These are phyloP conservation scores for thale cress (Arabidopsis thaliana) DNA, from an alignment of 345 rosid species.

Conservation along the genomic window DNA sequence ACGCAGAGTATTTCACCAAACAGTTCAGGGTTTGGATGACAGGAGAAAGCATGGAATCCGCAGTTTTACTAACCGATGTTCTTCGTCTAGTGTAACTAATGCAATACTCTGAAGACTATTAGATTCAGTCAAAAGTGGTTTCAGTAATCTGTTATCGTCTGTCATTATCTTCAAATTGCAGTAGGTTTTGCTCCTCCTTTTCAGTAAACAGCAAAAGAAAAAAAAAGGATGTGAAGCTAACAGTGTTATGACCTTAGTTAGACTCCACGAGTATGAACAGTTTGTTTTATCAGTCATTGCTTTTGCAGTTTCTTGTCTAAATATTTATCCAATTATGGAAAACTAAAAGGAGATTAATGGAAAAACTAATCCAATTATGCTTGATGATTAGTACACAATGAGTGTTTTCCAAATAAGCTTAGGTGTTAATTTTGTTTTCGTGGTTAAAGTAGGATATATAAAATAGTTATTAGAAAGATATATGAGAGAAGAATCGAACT, in stretches of 20 bases:
- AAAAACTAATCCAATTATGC: neutral
- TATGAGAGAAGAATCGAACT: neutral
- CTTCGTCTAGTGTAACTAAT: constrained; percentile 34
- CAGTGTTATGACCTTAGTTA: neutral
- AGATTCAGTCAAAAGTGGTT: constrained; percentile 24
- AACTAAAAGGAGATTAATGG: neutral
- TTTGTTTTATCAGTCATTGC: constrained; percentile 24
- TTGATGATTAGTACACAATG: neutral
- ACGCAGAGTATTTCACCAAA: constrained; percentile 53
- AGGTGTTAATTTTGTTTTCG: neutral
- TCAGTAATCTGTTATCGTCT: constrained; percentile 4
- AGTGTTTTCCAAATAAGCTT: constrained; percentile 16
- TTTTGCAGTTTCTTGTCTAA: neutral
- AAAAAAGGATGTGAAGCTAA: constrained; percentile 26
- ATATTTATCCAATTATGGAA: neutral
- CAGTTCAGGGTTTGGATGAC: constrained; percentile 76
- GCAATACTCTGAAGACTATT: constrained; percentile 13
- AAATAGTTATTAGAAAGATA: neutral
- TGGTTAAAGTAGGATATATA: neutral
- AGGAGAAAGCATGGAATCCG: constrained; percentile 53
- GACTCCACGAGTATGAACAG: constrained; percentile 5
- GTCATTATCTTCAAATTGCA: constrained; percentile 9
- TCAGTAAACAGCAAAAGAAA: constrained; percentile 34
- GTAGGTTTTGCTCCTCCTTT: constrained; percentile 29
- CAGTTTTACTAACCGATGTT: constrained; percentile 53